These are phyloP conservation scores for Astrephomene gubernaculifera DNA, from an alignment of 139 green algal species.

Conservation along the genomic window DNA sequence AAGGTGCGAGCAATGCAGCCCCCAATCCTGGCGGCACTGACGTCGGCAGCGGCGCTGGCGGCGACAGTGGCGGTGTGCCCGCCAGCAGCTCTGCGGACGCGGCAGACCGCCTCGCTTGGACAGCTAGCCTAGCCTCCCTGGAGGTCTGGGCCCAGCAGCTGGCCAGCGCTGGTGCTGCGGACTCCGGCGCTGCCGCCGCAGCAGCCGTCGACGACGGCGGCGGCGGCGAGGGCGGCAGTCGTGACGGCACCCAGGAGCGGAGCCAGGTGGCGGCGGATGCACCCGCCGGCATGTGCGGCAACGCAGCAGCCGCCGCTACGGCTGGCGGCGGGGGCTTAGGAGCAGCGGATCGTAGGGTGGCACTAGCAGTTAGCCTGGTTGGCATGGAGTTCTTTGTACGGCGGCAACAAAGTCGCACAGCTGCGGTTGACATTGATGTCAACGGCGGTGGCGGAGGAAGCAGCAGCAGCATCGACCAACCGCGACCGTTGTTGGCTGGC, in stretches of 20 bases:
- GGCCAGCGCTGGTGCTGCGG: neutral
- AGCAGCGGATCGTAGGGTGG: neutral
- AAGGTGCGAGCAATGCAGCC: neutral
- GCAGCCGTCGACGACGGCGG: neutral
- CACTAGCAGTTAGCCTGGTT: neutral
- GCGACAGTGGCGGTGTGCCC: neutral
- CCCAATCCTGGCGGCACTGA: neutral
- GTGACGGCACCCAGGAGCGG: neutral
- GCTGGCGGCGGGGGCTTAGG: neutral
- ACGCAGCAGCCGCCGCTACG: too few relatives aligned
- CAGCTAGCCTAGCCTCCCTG: neutral
- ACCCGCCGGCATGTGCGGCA: too few relatives aligned
- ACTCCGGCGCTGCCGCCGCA: neutral
- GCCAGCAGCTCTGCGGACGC: neutral
- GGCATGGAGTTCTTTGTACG: neutral
- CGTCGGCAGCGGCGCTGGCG: neutral
- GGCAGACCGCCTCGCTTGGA: neutral
- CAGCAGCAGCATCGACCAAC: neutral
- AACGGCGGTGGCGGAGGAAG: neutral
- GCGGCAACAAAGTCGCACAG: neutral
- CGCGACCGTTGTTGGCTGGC: neutral
- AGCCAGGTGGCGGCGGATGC: too few relatives aligned
- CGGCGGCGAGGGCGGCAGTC: too few relatives aligned
- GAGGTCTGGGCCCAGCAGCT: neutral
- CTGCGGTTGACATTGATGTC: neutral